Base-by-base conservation (phyloP, 495 filamentous ascomycete species). In the Neurospora intermedia region DNA sequence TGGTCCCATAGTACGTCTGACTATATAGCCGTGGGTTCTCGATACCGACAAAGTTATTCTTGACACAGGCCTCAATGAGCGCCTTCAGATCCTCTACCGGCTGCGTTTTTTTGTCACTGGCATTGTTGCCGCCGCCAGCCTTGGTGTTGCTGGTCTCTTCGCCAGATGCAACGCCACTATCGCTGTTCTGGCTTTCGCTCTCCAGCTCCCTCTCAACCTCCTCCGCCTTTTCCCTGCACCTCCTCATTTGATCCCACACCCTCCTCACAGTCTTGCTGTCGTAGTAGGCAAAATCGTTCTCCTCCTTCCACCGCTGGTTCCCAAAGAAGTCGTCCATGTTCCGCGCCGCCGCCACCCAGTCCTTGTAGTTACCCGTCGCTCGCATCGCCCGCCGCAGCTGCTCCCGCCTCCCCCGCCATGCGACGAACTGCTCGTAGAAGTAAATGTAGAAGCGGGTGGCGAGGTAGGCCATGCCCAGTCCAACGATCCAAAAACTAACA, bases 1-100 rank as follows among this genome's bases (percentile, higher is more conserved):
- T 99, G 2, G 96, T 99, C 31, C 96, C 96, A 73, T 94, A 97
- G 77, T 99, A 98, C 2, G 94, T 94, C 83, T 98, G 93, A 76
- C 92, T 95, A 80, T 99, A 99, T 15, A 99, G 85, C 46, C 93
- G 86, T 27, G 96, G 90, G 75, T 97, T 98, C 82, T 99, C 96
- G n/a, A 96, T 89, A 0, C 96, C 96, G 11, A 91, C 92, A 81
- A 97, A 98, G 78, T 98, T 98, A 80, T 92, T 96, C 87, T 97
- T 99, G 73, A 98, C 91, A 77, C 94, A 97, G 18, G 91, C 91
- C 83, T 98, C 94, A 41, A 96, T 83, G 69, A 98, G 80, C 9
- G 83, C 85, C 66, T 89, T 89, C 69, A 99, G 83, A 43, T 94
- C 92, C 72, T 94, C 91, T 7, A 91, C 82, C 13, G 54, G 54